Base-by-base conservation (phyloP, 768 basidiomycete genomes). In the Suillus americanus region DNA sequence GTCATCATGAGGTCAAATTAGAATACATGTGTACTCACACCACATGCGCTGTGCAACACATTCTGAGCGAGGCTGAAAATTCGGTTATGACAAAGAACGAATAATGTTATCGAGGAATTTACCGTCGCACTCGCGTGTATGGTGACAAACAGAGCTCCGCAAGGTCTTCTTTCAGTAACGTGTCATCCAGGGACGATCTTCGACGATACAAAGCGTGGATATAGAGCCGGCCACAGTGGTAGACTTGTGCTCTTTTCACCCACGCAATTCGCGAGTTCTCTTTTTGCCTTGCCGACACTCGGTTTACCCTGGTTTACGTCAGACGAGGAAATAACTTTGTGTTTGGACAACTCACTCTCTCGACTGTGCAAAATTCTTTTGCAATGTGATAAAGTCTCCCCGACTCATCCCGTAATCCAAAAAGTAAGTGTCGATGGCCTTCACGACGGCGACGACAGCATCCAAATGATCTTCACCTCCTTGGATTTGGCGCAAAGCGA, bases 401-500 rank as follows among this genome's bases (percentile, higher is more conserved):
- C 86, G 78, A 54, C 78, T 85, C 72, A 90, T 78, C 16, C 85
- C 91, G 75, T 92, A 92, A 60, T 86, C 86, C 55, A 93, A 79
- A 69, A 94, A 79, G 70, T 86, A 92, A 2, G 87, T 85, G 67
- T 94, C 92, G 51, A 94, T 88, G 4, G 88, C 89, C 67, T 86
- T 87, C 28, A 87, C 84, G 20, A 93, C 85, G 43, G 81, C 81
- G 40, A 92, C 83, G 38, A 97, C 86, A 5, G 92, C 90, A 73
- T 99, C 96, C 51, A 93, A 90, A 66, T 93, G 91, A 72, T 94
- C 92, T 74, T 94, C 92, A 40, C 85, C 86, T 51, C 83, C 85
- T 14, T 81, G 84, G 50, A 84, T 82, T 69, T 84, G 82, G 43
- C 86, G 85, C 45, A 95, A 78, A 18, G 86, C 81, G 25, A 78